Percentiles rank a stretch among this genome's conserved stretches.
Conservation (phyloP, 768 basidiomycete genomes). For the Gelatoporia subvermispora region DNA sequence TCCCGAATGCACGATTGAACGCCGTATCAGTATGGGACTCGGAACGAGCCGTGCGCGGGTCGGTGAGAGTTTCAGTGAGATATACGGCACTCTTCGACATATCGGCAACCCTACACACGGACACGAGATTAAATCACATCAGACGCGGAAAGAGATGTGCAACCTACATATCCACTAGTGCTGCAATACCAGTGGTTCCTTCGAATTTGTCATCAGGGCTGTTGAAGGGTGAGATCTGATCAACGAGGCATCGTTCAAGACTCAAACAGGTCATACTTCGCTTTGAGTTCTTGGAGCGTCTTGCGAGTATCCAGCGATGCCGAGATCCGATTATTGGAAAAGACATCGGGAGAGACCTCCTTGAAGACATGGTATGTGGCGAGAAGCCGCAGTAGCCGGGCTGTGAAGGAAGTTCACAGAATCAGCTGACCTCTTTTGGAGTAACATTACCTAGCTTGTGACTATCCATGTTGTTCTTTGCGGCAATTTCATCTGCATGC, state of each 20-base stretch:
- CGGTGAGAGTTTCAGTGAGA: slow-evolving; percentile 47
- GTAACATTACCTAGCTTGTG: too few relatives aligned
- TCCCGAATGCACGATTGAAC: slow-evolving; percentile 4
- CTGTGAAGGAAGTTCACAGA: slow-evolving; percentile 26
- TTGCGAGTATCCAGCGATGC: slow-evolving; percentile 67
- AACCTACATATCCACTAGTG: slow-evolving; percentile 63
- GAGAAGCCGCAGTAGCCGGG: slow-evolving; percentile 66
- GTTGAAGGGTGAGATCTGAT: background rate
- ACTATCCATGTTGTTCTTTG: too few relatives aligned
- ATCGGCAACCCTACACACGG: slow-evolving; percentile 57
- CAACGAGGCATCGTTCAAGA: background rate
- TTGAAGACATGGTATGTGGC: slow-evolving; percentile 72
- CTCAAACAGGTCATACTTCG: slow-evolving; percentile 33
- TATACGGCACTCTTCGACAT: slow-evolving; percentile 69
- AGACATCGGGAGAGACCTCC: slow-evolving; percentile 66
- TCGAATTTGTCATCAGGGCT: slow-evolving; percentile 64
- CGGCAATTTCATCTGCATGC: too few relatives aligned
- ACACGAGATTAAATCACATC: background rate
- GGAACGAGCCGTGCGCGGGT: background rate
- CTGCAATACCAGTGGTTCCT: slow-evolving; percentile 57
- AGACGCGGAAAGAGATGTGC: slow-evolving; percentile 15
- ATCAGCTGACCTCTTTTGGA: too few relatives aligned
- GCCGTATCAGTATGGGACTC: background rate
- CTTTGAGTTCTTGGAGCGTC: slow-evolving; percentile 30
- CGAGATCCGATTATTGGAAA: slow-evolving; percentile 65